Evolutionary conservation across 129 eudicot species (phyloP).

Genomic region (Pulicaria dysenterica): DNA sequence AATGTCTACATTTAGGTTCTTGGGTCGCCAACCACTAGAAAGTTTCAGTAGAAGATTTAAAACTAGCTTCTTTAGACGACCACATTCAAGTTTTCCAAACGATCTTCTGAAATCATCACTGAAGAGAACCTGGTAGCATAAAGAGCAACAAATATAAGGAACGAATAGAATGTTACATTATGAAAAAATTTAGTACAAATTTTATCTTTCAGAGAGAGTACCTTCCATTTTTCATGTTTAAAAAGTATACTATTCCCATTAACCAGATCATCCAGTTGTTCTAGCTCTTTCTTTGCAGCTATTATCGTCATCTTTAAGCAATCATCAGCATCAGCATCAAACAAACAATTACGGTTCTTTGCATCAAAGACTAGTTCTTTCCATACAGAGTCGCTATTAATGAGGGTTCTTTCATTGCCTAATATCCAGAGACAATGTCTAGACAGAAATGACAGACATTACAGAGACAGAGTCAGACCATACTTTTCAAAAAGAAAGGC

Average conservation of each 20-base stretch:
- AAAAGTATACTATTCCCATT: slow-evolving; percentile 61
- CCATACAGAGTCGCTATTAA: slow-evolving; percentile 49
- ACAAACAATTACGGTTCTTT: slow-evolving; percentile 52
- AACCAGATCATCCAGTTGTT: slow-evolving; percentile 71
- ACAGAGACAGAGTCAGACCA: neutral
- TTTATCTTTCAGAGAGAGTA: slow-evolving; percentile 13
- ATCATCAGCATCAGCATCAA: slow-evolving; percentile 58
- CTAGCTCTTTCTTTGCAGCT: slow-evolving; percentile 58
- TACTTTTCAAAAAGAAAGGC: neutral
- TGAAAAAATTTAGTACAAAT: neutral
- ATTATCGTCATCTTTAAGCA: slow-evolving; percentile 44
- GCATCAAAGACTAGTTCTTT: slow-evolving; percentile 52
- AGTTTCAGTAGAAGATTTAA: slow-evolving; percentile 54
- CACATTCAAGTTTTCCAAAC: slow-evolving; percentile 42
- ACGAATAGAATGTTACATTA: neutral
- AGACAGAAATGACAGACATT: slow-evolving; percentile 2
- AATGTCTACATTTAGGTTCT: slow-evolving; percentile 51
- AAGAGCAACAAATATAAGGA: neutral
- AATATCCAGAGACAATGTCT: slow-evolving; percentile 75
- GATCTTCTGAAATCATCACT: slow-evolving; percentile 74
- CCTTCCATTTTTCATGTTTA: slow-evolving; percentile 74
- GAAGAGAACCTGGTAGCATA: slow-evolving; percentile 56
- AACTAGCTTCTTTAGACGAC: slow-evolving; percentile 47
- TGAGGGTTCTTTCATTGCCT: slow-evolving; percentile 58
- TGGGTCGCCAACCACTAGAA: slow-evolving; percentile 81